Conservation (phyloP, 169 alveolate species). For the Neospora caninum region DNA sequence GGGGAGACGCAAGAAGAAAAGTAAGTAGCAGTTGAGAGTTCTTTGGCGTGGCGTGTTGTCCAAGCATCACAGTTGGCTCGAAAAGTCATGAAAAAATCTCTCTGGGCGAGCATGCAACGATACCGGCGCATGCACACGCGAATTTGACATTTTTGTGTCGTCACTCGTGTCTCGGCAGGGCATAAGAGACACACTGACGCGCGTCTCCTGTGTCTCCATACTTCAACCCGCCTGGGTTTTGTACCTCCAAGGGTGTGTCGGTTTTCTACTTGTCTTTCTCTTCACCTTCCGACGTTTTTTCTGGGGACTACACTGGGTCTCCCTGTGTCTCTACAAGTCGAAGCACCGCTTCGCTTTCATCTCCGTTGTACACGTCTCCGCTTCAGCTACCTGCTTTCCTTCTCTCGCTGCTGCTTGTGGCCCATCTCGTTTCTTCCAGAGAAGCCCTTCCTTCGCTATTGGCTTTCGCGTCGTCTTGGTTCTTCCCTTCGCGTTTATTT, state of each 20-base stretch:
- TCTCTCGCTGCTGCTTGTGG: no score
- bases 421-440: no score
- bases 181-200: background rate
- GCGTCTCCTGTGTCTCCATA: background rate
- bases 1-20: no score
- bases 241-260: background rate
- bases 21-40: no score
- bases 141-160: background rate
- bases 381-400: no score
- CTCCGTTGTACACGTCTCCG: background rate
- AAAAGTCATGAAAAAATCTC: no score
- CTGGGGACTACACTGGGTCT: background rate
- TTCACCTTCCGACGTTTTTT: background rate
- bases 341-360: background rate
- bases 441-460: no score
- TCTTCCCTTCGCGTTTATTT: background rate
- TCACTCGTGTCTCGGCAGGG: background rate
- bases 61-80: no score
- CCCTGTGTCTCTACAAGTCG: background rate
- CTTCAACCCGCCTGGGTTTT: background rate
- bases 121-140: background rate
- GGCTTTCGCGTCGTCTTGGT: no score
- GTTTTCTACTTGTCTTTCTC: background rate
- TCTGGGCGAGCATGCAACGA: background rate
- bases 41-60: no score